Evolutionary conservation across 179 eudicot species (phyloP), one percentile per base, ranked within the genome.

Genomic region (Silene vulgaris): DNA sequence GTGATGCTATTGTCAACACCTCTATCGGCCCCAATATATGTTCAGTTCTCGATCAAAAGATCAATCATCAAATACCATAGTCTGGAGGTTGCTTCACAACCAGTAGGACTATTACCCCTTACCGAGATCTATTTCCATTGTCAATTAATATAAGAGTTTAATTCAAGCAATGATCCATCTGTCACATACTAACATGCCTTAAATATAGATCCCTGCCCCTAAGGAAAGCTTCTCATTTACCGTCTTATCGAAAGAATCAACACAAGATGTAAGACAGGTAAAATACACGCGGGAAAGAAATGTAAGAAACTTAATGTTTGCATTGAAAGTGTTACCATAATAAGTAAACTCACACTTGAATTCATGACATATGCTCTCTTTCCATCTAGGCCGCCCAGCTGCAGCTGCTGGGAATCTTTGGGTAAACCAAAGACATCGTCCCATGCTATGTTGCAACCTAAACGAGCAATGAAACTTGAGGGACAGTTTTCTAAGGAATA

Each of bases 381-480:
- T 67, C 75, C 83, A 76, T 72, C 80, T 14, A 75, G 71, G 66
- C 76, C 81, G 75, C 68, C 79, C 13, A 75, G 75, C 21, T 77
- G 87, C 54, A 35, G 71, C 75, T 63, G n/a, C 14, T 75, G 72
- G 67, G 86, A 74, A 81, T 56, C 69, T 45, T 57, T 75, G 79
- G 71, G 69, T 71, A 50, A 61, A 67, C 82, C 85, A 26, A 85
- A 81, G 79, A 86, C 77, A 45, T 83, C 86, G 32, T 75, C 68
- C 94, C 92, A 86, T 57, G 71, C 65, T 67, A 80, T 71, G 63
- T 69, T 77, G 68, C 73, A 83, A 78, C 82, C 92, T 87, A 72
- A 56, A 82, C 23, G 45, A 82, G 71, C 64, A 69, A 70, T 67
- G 67, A 20, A 43, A 23, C 70, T 26, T 74, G 54, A 79, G 73